Conservation (phyloP, 805 yeast species). For the Barnettozyma sucrosica region DNA sequence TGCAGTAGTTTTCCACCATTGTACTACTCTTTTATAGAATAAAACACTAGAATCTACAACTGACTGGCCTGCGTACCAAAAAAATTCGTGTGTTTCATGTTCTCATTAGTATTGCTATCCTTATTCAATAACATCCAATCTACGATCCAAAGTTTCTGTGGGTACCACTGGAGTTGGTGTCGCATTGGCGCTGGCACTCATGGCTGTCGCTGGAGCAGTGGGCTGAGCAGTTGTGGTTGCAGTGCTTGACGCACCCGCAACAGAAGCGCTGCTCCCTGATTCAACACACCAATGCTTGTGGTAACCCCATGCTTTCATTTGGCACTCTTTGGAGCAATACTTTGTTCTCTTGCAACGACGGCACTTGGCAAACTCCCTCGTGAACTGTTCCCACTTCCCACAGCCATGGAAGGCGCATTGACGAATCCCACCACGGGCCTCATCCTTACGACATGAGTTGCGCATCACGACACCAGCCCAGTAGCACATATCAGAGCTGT, state of each 20-base stretch:
- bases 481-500: conserved; percentile 77
- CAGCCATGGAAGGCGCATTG: conserved; percentile 93
- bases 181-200: not conserved
- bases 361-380: conserved; percentile 92
- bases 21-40: not conserved
- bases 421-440: conserved; percentile 77
- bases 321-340: conserved; percentile 91
- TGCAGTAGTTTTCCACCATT: not conserved
- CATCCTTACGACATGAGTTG: conserved; percentile 90
- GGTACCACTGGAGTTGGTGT: not conserved
- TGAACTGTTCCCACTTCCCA: conserved; percentile 89
- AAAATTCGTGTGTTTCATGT: not conserved
- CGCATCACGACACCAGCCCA: conserved; percentile 99
- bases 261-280: conserved; percentile 14
- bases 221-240: not conserved
- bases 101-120: not conserved
- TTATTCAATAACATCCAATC: conserved; percentile 1
- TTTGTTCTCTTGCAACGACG: conserved; percentile 91
- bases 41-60: not conserved
- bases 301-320: conserved; percentile 83
- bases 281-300: conserved; percentile 88
- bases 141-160: not conserved
- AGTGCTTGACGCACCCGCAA: not conserved
- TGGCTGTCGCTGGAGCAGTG: conserved; percentile 2
- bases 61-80: not conserved